phyloP scores from a whole-genome alignment of 202 grass and related monocot species.

The Carex arenaria region DNA sequence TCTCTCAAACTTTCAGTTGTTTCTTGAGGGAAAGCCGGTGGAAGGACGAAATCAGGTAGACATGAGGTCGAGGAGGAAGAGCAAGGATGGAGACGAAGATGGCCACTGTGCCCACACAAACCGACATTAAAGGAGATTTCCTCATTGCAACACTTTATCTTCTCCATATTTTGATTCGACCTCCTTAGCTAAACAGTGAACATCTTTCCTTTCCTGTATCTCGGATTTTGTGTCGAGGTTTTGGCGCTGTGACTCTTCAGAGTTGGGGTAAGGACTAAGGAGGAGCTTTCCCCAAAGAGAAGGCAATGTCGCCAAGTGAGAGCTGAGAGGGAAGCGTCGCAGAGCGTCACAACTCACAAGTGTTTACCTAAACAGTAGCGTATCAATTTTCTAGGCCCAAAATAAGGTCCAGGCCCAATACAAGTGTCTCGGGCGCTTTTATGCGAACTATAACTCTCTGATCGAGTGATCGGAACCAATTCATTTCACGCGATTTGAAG shows the following conservation, averaged over 20 bases:
- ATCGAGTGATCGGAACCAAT: too few relatives aligned
- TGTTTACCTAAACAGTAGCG: neutral
- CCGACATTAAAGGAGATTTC: conserved; percentile 73
- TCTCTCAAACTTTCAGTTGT: conserved; percentile 48
- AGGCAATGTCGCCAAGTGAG: neutral
- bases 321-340: neutral
- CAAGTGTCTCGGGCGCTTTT: neutral
- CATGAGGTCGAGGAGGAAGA: conserved; percentile 9
- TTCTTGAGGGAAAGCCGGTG: conserved; percentile 66
- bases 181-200: neutral
- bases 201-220: neutral
- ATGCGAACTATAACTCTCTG: too few relatives aligned
- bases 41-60: conserved; percentile 69
- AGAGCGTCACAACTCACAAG: neutral
- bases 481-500: too few relatives aligned
- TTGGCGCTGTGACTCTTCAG: neutral
- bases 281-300: neutral
- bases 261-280: neutral
- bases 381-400: neutral
- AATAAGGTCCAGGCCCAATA: neutral
- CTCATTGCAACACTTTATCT: conserved; percentile 7
- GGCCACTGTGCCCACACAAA: conserved; percentile 76
- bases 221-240: neutral
- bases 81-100: conserved; percentile 70
- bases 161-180: conserved; percentile 4